Evolutionary conservation across 2,329 filamentous ascomycete species (phyloP).

Genomic region (Sporothrix luriei): DNA sequence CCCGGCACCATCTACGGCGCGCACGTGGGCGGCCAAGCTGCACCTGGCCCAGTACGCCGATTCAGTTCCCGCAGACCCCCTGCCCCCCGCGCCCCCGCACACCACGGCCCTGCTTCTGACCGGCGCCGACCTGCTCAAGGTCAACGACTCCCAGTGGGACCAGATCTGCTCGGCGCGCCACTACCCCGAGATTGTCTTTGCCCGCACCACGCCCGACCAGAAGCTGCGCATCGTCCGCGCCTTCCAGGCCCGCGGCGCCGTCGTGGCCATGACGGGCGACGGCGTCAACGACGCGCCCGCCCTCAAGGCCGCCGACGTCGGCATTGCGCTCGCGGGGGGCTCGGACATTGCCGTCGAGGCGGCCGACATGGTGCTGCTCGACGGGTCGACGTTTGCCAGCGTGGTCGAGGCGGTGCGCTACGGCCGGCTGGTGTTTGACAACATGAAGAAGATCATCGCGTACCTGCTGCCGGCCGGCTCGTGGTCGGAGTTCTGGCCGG

Average conservation of each 20-base stretch:
- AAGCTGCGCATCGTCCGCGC: conserved; percentile 76
- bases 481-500: conserved; percentile 61
- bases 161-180: conserved; percentile 49
- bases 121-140: conserved; percentile 64
- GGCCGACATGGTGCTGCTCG: conserved; percentile 67
- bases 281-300: conserved; percentile 75
- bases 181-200: conserved; percentile 75
- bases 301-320: conserved; percentile 73
- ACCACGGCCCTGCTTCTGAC: conserved; percentile 50
- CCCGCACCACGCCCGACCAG: conserved; percentile 74
- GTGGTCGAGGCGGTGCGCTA: conserved; percentile 66
- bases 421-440: conserved; percentile 48
- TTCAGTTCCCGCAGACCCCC: not conserved
- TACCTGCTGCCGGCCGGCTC: conserved; percentile 55
- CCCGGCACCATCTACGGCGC: not conserved
- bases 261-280: conserved; percentile 76
- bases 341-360: conserved; percentile 66
- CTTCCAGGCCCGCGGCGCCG: conserved; percentile 65
- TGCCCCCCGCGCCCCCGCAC: not conserved
- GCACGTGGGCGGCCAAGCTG: not conserved
- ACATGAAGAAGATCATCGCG: conserved; percentile 48
- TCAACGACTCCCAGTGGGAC: conserved; percentile 71
- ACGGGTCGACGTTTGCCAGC: conserved; percentile 63
- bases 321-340: conserved; percentile 59
- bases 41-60: not conserved